Conservation (phyloP, 495 filamentous ascomycete genomes). For the Penicillium desertorum region DNA sequence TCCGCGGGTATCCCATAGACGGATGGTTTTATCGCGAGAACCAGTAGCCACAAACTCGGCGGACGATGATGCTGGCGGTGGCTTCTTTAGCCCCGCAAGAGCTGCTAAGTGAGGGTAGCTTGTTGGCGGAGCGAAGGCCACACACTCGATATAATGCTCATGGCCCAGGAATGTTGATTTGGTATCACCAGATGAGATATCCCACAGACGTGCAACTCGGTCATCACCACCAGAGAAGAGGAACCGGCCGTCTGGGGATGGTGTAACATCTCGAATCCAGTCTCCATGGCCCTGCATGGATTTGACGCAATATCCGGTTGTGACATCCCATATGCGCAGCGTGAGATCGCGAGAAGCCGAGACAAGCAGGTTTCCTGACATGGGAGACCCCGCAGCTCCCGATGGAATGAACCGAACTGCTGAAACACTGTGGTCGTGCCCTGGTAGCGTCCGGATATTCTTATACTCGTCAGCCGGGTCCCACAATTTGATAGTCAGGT, state of each 20-base stretch:
- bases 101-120: conserved; percentile 73
- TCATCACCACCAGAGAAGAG: conserved; percentile 87
- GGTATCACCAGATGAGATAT: conserved; percentile 63
- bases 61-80: conserved; percentile 67
- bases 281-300: conserved; percentile 69
- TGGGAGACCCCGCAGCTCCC: conserved; percentile 54
- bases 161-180: conserved; percentile 85
- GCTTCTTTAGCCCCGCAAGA: conserved; percentile 77
- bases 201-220: conserved; percentile 81
- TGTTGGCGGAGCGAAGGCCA: conserved; percentile 79
- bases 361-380: conserved; percentile 69
- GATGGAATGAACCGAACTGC: conserved; percentile 88
- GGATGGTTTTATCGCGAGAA: conserved; percentile 86
- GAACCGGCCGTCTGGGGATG: conserved; percentile 81
- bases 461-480: conserved; percentile 93
- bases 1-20: conserved; percentile 84
- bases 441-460: conserved; percentile 87
- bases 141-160: conserved; percentile 88
- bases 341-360: conserved; percentile 83
- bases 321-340: conserved; percentile 87
- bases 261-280: conserved; percentile 89
- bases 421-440: conserved; percentile 92
- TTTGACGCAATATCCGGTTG: conserved; percentile 76
- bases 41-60: conserved; percentile 93
- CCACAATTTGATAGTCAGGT: conserved; percentile 95